phyloP scores from a whole-genome alignment of 163 green algal genomes.

The Scenedesmus sp. region DNA sequence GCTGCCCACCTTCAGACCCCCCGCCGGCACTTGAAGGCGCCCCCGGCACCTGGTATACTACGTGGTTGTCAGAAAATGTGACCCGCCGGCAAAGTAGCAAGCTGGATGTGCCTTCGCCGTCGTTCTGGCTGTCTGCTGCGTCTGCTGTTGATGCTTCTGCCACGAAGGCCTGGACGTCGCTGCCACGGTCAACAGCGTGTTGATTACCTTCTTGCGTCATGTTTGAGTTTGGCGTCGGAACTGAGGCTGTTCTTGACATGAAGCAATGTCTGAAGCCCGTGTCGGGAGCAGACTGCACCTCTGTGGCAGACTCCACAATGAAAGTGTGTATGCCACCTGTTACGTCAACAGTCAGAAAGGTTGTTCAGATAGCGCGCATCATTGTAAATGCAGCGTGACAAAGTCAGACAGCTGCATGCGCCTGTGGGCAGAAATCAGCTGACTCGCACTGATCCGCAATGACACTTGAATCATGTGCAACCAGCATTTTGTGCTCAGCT shows the following conservation, averaged over 20 bases:
- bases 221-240: neutral
- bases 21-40: neutral
- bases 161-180: neutral
- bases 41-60: neutral
- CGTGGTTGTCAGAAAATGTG: slow-evolving; percentile 14
- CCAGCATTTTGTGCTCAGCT: no score
- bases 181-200: neutral
- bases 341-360: no score
- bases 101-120: neutral
- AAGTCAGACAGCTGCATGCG: neutral
- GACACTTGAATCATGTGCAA: no score
- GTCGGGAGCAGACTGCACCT: neutral
- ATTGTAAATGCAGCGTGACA: neutral
- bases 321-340: neutral
- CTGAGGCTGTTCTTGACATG: neutral
- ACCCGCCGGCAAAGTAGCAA: neutral
- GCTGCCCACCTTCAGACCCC: slow-evolving; percentile 1
- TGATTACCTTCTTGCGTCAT: neutral
- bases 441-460: no score
- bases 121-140: neutral
- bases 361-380: neutral
- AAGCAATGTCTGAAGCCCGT: neutral
- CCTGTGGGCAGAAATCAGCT: no score
- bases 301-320: neutral
- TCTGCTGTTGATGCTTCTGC: neutral